Evolutionary conservation across 257 asterid genomes (phyloP).

Genomic region (Misopates orontium): DNA sequence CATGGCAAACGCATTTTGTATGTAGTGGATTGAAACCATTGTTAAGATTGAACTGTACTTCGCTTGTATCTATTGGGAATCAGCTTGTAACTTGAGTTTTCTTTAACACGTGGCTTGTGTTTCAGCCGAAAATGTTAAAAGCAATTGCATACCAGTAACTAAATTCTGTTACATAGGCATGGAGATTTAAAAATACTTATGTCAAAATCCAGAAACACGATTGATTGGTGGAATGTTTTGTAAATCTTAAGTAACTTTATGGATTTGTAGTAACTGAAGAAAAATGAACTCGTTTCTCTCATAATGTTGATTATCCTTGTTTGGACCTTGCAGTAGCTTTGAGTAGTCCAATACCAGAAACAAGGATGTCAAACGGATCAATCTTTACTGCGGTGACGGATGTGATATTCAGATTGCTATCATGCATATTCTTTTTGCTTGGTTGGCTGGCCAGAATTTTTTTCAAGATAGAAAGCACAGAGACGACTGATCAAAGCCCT

Average conservation of each 20-base stretch:
- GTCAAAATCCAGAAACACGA: too few relatives aligned
- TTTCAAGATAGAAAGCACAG: conserved; percentile 35
- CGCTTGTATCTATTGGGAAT: conserved; percentile 12
- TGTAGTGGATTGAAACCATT: neutral
- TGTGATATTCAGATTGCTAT: conserved; percentile 51
- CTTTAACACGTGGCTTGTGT: neutral
- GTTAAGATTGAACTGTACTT: neutral
- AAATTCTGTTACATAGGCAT: too few relatives aligned
- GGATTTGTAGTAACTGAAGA: neutral
- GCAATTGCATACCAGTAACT: too few relatives aligned
- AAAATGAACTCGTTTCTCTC: conserved; percentile 1
- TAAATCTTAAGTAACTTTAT: neutral
- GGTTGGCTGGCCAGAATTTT: conserved; percentile 41
- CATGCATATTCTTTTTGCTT: conserved; percentile 45
- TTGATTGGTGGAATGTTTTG: too few relatives aligned
- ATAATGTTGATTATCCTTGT: conserved; percentile 14
- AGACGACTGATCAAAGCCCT: conserved; percentile 30
- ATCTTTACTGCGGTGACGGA: conserved; percentile 32
- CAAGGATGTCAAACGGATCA: conserved; percentile 42
- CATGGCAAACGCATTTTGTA: neutral
- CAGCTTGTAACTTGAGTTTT: conserved; percentile 2
- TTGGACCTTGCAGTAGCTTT: conserved; percentile 42
- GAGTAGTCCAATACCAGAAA: conserved; percentile 32
- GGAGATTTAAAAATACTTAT: too few relatives aligned
- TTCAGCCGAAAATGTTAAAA: too few relatives aligned